phyloP scores from a whole-genome alignment of 2,329 filamentous ascomycete species.

The Xylaria hypoxylon region DNA sequence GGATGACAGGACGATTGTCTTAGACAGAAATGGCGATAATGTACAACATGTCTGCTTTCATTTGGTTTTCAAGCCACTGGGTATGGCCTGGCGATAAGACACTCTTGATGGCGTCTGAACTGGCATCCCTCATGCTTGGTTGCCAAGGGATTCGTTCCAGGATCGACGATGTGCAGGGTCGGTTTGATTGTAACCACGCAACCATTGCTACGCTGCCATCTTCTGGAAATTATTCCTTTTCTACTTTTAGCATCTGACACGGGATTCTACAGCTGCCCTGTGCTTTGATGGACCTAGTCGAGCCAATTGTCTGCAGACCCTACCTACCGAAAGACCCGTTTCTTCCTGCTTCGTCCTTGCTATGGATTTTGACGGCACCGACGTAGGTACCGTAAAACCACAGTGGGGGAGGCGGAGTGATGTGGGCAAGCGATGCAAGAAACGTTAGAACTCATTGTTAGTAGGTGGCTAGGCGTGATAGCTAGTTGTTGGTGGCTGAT shows the following conservation, averaged over 20 bases:
- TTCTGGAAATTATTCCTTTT: conserved; percentile 41
- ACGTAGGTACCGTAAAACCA: not conserved
- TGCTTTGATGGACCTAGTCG: conserved; percentile 9
- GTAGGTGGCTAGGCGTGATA: not conserved
- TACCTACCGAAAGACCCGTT: not conserved
- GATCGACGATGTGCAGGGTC: conserved; percentile 36
- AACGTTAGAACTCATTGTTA: conserved; percentile 5
- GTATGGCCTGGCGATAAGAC: conserved; percentile 2
- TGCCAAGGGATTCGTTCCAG: conserved; percentile 32
- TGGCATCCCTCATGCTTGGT: conserved; percentile 16
- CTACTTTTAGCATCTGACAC: conserved; percentile 36
- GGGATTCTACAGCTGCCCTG: conserved; percentile 25
- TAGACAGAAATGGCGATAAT: conserved; percentile 28
- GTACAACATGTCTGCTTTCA: conserved; percentile 12
- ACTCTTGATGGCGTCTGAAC: conserved; percentile 3
- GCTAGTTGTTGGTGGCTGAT: conserved; percentile 21
- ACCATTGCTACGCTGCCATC: conserved; percentile 32
- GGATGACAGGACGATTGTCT: conserved; percentile 29
- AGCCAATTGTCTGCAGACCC: not conserved
- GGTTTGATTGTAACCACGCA: conserved; percentile 31
- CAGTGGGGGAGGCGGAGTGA: not conserved
- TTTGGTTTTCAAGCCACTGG: conserved; percentile 21
- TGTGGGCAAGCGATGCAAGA: conserved; percentile 16
- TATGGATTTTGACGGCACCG: not conserved
- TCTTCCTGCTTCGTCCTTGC: conserved; percentile 1